phyloP scores from a whole-genome alignment of 257 asterid genomes.

The Solanum medicagineum region DNA sequence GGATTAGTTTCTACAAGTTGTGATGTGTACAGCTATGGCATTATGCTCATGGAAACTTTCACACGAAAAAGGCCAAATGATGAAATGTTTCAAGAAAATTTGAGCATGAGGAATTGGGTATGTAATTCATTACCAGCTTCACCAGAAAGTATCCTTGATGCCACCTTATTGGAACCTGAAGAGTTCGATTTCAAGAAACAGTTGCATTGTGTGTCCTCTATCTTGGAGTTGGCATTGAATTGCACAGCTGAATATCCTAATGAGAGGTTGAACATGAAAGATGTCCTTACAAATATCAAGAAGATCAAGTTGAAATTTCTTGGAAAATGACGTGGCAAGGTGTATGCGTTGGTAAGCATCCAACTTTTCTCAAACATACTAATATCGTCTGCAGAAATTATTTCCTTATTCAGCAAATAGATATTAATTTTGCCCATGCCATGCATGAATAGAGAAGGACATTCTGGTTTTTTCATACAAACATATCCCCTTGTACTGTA shows the following conservation, averaged over 20 bases:
- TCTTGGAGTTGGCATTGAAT: too few relatives aligned
- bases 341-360: background rate
- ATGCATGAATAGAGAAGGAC: background rate
- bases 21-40: constrained; percentile 3
- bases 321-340: background rate
- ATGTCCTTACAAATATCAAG: too few relatives aligned
- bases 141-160: background rate
- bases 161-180: background rate
- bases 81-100: background rate
- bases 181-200: background rate
- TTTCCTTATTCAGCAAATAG: background rate
- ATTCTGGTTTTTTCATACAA: background rate
- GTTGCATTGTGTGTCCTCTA: background rate
- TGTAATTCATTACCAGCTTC: background rate
- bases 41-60: background rate
- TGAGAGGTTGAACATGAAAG: too few relatives aligned
- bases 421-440: background rate
- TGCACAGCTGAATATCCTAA: too few relatives aligned
- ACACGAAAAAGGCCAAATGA: background rate
- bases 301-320: background rate
- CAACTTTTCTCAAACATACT: background rate
- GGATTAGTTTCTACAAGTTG: background rate
- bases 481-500: background rate
- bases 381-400: background rate
- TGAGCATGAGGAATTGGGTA: background rate